Conservation (phyloP, 2,329 filamentous ascomycete species). For the Elsinoe ampelina region DNA sequence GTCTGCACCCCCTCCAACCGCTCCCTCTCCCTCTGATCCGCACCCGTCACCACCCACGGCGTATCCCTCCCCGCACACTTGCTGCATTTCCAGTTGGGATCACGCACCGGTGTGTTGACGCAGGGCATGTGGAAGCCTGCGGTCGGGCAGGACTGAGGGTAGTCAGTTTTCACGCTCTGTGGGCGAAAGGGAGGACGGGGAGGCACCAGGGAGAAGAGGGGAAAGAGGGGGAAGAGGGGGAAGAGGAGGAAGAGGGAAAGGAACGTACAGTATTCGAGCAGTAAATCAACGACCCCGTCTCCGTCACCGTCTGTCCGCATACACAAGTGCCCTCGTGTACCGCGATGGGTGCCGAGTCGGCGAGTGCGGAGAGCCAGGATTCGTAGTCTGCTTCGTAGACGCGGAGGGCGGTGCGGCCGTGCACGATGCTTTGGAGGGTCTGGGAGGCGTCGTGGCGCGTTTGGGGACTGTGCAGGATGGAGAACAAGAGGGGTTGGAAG, state of each 20-base stretch:
- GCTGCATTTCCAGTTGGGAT: constrained; percentile 18
- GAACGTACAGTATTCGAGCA: constrained; percentile 20
- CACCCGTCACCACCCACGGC: not conserved
- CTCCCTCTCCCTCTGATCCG: not conserved
- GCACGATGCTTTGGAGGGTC: constrained; percentile 12
- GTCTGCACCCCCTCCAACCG: not conserved
- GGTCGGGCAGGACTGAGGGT: not conserved
- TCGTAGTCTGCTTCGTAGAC: constrained; percentile 4
- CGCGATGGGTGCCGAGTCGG: not conserved
- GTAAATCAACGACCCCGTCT: constrained; percentile 15
- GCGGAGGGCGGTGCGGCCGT: constrained; percentile 1
- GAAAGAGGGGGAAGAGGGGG: too few relatives aligned
- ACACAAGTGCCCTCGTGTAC: constrained; percentile 14
- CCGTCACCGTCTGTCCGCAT: constrained; percentile 16
- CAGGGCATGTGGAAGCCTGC: constrained; percentile 21
- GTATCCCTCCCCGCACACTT: constrained; percentile 15
- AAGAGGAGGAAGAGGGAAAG: not conserved
- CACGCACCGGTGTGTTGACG: constrained; percentile 17
- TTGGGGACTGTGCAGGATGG: not conserved
- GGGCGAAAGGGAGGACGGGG: not conserved
- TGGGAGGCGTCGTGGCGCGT: not conserved
- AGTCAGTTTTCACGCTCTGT: not conserved
- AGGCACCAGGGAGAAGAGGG: too few relatives aligned
- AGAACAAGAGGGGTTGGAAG: not conserved
- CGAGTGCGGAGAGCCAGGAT: constrained; percentile 1